phyloP scores from a whole-genome alignment of 495 filamentous ascomycete genomes.

The Aspergillus baeticus region DNA sequence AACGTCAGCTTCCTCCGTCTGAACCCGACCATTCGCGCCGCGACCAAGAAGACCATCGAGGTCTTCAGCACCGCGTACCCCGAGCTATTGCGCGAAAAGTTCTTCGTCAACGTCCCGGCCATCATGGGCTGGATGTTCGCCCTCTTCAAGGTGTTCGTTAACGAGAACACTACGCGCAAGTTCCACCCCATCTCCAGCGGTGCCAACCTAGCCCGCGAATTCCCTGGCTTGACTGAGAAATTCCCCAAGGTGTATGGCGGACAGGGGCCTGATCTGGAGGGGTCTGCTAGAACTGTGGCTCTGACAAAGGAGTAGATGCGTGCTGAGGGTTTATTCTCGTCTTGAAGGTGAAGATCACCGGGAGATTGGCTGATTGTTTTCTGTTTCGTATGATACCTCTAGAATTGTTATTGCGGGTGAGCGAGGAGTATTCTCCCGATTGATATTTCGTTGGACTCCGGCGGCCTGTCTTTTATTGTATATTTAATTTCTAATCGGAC shows the following conservation, averaged over 20 bases:
- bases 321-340: neutral
- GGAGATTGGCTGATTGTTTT: neutral
- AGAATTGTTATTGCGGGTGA: slow-evolving; percentile 1
- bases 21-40: slow-evolving; percentile 65
- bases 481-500: slow-evolving; percentile 5
- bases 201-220: slow-evolving; percentile 62
- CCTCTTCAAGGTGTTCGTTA: slow-evolving; percentile 76
- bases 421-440: neutral
- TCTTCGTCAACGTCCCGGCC: slow-evolving; percentile 86
- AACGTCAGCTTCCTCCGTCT: slow-evolving; percentile 76
- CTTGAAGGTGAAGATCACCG: neutral
- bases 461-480: neutral
- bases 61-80: slow-evolving; percentile 78
- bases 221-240: slow-evolving; percentile 55
- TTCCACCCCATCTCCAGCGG: slow-evolving; percentile 81
- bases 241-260: slow-evolving; percentile 72
- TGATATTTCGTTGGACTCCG: neutral
- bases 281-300: slow-evolving; percentile 26
- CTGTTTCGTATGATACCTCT: slow-evolving; percentile 7
- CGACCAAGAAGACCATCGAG: slow-evolving; percentile 74
- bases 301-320: slow-evolving; percentile 18
- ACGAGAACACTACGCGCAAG: slow-evolving; percentile 78
- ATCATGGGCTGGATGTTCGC: slow-evolving; percentile 86
- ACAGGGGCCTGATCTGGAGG: slow-evolving; percentile 47
- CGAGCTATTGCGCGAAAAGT: slow-evolving; percentile 83